Evolutionary conservation across 495 filamentous ascomycete genomes (phyloP).

Genomic region (Neurospora intermedia): DNA sequence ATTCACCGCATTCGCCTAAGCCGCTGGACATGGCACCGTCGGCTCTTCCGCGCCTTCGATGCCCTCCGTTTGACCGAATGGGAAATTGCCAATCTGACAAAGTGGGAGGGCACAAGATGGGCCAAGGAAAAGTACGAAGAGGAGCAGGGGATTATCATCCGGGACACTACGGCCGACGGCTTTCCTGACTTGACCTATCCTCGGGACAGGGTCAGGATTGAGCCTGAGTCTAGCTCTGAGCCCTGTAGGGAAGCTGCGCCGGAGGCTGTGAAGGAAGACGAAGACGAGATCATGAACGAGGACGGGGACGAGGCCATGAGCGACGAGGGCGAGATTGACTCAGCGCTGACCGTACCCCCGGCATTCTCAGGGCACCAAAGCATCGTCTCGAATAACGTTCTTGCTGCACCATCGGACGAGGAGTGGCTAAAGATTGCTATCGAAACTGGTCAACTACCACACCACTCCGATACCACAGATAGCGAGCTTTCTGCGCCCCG

Average conservation of each 20-base stretch:
- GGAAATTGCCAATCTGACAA: conserved; percentile 71
- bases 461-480: conserved; percentile 28
- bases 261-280: conserved; percentile 6
- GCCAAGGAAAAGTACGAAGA: conserved; percentile 75
- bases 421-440: conserved; percentile 76
- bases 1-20: conserved; percentile 76
- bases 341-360: conserved; percentile 15
- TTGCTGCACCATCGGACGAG: conserved; percentile 42
- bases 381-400: not conserved
- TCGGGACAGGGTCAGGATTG: conserved; percentile 30
- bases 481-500: conserved; percentile 24
- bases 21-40: conserved; percentile 70
- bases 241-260: not conserved
- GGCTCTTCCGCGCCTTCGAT: conserved; percentile 76
- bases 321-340: conserved; percentile 45
- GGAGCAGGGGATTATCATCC: conserved; percentile 61
- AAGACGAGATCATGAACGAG: conserved; percentile 22
- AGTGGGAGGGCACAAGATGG: conserved; percentile 91
- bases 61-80: conserved; percentile 58
- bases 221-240: conserved; percentile 12
- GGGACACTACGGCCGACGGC: conserved; percentile 67
- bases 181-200: conserved; percentile 45
- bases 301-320: conserved; percentile 41
- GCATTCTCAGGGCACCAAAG: not conserved
- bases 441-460: conserved; percentile 45